phyloP scores from a whole-genome alignment of 2,329 filamentous ascomycete genomes.

The Exophiala mesophila region DNA sequence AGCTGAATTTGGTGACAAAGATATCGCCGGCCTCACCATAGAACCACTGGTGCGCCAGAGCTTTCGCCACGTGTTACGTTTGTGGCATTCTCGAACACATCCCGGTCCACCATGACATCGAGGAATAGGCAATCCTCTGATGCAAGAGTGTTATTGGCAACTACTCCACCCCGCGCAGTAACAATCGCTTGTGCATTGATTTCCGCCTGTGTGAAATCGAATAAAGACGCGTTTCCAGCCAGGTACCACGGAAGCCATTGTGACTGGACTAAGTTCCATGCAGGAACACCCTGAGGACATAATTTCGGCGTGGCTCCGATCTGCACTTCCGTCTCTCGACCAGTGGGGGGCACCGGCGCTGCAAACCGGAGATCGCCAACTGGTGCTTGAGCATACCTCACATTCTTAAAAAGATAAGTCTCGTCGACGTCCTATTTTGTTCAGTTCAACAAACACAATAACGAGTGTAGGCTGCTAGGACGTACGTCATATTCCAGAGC shows the following conservation, averaged over 20 bases:
- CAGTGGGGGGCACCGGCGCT: conserved; percentile 41
- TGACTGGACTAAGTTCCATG: conserved; percentile 38
- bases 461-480: not conserved
- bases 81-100: conserved; percentile 29
- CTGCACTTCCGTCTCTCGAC: conserved; percentile 42
- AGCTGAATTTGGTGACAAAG: conserved; percentile 25
- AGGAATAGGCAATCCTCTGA: conserved; percentile 35
- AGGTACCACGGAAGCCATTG: conserved; percentile 33
- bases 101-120: conserved; percentile 32
- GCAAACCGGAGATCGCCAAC: conserved; percentile 48
- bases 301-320: conserved; percentile 39
- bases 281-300: conserved; percentile 42
- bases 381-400: conserved; percentile 53
- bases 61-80: conserved; percentile 31
- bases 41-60: conserved; percentile 32
- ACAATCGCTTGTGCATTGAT: conserved; percentile 18
- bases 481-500: not conserved
- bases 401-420: conserved; percentile 45
- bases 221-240: conserved; percentile 15
- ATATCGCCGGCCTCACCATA: conserved; percentile 30
- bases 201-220: conserved; percentile 30
- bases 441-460: not conserved
- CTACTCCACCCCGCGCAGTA: conserved; percentile 32
- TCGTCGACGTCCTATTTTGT: not conserved
- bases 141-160: conserved; percentile 17